phyloP scores from a whole-genome alignment of 768 basidiomycete species.

The Neoboletus magnificus region DNA sequence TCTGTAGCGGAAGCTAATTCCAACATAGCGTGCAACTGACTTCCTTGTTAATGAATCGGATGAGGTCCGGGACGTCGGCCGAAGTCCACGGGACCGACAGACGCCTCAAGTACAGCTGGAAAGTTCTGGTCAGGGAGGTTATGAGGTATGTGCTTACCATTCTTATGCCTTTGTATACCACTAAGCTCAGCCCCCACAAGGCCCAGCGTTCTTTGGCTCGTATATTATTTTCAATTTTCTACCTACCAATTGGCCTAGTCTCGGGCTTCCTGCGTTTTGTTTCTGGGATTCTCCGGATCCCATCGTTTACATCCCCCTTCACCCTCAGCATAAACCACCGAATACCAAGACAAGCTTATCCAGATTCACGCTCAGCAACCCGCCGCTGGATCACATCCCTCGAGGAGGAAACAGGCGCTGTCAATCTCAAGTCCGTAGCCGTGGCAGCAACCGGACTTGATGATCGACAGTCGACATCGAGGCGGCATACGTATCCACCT shows the following conservation, averaged over 20 bases:
- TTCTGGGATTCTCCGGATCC: conserved; percentile 63
- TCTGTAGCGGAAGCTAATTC: background rate
- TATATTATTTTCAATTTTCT: conserved; percentile 38
- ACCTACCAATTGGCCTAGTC: conserved; percentile 54
- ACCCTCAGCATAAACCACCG: conserved; percentile 41
- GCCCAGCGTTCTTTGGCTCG: conserved; percentile 7
- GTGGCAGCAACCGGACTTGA: conserved; percentile 39
- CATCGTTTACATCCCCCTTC: conserved; percentile 57
- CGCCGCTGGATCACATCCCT: conserved; percentile 78
- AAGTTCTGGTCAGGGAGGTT: background rate
- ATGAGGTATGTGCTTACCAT: conserved; percentile 4
- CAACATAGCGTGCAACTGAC: background rate
- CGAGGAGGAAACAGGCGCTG: conserved; percentile 82
- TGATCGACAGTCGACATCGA: conserved; percentile 45
- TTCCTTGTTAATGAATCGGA: background rate
- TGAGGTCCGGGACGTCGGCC: background rate
- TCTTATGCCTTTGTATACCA: background rate
- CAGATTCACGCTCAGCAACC: conserved; percentile 49
- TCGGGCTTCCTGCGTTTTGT: conserved; percentile 54
- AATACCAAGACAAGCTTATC: conserved; percentile 34
- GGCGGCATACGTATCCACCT: conserved; percentile 25
- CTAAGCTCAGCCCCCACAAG: background rate
- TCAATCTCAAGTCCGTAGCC: conserved; percentile 46
- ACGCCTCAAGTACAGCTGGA: background rate
- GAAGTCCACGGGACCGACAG: background rate